Percentiles rank a stretch among this genome's conserved stretches.
Conservation (phyloP, 2,329 filamentous ascomycete species). For the Leptographium procerum region DNA sequence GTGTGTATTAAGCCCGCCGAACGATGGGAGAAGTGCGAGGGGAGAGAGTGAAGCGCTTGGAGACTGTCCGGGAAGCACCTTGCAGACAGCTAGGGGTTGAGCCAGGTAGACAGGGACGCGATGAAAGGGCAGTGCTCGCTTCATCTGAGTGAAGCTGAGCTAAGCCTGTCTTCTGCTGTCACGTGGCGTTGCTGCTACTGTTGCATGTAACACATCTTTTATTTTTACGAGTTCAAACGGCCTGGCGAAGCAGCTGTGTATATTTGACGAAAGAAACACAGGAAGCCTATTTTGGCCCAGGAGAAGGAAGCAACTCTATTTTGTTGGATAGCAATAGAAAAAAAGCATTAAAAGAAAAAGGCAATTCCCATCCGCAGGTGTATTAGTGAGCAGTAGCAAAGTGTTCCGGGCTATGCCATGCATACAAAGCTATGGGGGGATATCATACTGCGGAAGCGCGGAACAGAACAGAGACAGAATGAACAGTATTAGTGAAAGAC, state of each 20-base stretch:
- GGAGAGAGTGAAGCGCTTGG: background rate
- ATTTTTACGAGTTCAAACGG: background rate
- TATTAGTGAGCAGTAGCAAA: background rate
- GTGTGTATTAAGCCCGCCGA: conserved; percentile 55
- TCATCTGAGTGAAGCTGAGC: background rate
- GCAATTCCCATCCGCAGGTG: background rate
- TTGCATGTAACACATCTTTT: background rate
- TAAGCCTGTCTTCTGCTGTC: background rate
- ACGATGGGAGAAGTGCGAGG: background rate
- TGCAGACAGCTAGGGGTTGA: too few relatives aligned
- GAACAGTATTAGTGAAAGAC: background rate
- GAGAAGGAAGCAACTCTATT: background rate
- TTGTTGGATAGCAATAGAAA: background rate
- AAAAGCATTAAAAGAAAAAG: background rate
- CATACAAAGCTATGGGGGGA: background rate
- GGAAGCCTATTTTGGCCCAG: background rate
- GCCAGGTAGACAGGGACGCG: too few relatives aligned
- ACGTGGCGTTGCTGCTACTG: background rate
- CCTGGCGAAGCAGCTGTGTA: background rate
- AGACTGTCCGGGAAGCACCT: too few relatives aligned
- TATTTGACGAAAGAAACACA: background rate
- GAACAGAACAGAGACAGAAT: background rate
- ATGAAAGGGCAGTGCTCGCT: background rate
- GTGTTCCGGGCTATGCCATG: background rate
- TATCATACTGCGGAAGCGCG: background rate